Percentiles rank a stretch among this genome's conserved stretches.
Evolutionary conservation across 768 basidiomycete species (phyloP).

Genomic region (Termitomyces sp.): DNA sequence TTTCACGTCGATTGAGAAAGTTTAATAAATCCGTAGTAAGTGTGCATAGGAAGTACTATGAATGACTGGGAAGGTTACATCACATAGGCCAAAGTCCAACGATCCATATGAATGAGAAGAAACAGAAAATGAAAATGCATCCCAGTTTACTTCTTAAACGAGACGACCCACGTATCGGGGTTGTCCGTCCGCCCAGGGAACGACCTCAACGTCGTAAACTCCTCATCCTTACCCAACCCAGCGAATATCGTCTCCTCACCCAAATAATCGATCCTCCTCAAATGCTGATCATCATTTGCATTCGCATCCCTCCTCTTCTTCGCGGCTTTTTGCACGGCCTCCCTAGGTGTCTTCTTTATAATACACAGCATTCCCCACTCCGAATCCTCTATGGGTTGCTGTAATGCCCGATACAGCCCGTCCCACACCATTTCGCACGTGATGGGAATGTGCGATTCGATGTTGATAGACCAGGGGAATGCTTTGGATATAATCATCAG

Average conservation of each 20-base stretch:
- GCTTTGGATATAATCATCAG: conserved; percentile 52
- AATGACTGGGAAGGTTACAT: not conserved
- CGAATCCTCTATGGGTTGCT: conserved; percentile 52
- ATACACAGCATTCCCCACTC: conserved; percentile 57
- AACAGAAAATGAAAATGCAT: not conserved
- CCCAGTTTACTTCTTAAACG: conserved; percentile 24
- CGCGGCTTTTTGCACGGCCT: conserved; percentile 42
- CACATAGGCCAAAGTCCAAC: not conserved
- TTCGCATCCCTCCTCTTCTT: conserved; percentile 39
- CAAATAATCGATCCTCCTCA: conserved; percentile 60
- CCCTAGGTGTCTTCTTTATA: conserved; percentile 33
- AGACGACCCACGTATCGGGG: conserved; percentile 57
- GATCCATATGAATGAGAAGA: not conserved
- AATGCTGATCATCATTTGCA: conserved; percentile 24
- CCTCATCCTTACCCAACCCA: conserved; percentile 57
- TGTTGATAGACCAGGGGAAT: conserved; percentile 64
- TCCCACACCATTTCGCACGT: conserved; percentile 55
- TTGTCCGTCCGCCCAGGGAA: conserved; percentile 36
- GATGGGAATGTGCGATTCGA: conserved; percentile 32
- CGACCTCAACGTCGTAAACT: conserved; percentile 43
- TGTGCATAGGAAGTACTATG: not conserved
- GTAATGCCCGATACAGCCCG: conserved; percentile 41
- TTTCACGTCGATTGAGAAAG: too few relatives aligned
- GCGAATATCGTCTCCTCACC: conserved; percentile 54
- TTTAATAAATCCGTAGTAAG: too few relatives aligned